Conservation (phyloP, 2,329 filamentous ascomycete species). For the Zasmidium angulare region DNA sequence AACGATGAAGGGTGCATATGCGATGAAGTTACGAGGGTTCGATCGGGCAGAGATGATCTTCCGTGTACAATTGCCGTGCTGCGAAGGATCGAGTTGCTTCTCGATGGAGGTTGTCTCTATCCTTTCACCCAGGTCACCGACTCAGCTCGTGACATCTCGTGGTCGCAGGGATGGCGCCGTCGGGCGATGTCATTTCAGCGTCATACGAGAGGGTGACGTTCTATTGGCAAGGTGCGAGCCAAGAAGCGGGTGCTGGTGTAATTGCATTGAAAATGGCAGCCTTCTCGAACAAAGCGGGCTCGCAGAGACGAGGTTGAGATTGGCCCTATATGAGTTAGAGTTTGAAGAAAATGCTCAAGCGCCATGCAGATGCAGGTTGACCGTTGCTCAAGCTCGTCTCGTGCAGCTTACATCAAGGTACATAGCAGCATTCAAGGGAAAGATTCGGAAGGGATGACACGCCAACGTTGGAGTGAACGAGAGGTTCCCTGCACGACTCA, state of each 20-base stretch:
- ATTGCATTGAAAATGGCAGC: constrained; percentile 6
- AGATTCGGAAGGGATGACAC: constrained; percentile 4
- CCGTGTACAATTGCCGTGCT: not conserved
- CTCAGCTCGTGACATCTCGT: constrained; percentile 14
- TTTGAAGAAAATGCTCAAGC: constrained; percentile 7
- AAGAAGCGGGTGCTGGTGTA: not conserved
- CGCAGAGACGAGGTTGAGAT: constrained; percentile 8
- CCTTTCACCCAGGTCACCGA: not conserved
- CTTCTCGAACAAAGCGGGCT: constrained; percentile 8
- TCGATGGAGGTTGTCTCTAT: constrained; percentile 11
- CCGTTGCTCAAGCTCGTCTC: constrained; percentile 10
- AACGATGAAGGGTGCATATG: not conserved
- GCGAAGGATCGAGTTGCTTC: not conserved
- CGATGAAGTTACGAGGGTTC: constrained; percentile 6
- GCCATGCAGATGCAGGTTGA: constrained; percentile 13
- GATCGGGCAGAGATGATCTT: constrained; percentile 3
- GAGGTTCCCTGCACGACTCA: constrained; percentile 8
- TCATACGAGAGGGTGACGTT: constrained; percentile 16
- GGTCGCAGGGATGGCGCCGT: constrained; percentile 10
- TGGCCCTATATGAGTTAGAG: constrained; percentile 14
- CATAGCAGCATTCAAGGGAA: constrained; percentile 6
- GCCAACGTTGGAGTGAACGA: not conserved
- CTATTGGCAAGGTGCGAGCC: constrained; percentile 3
- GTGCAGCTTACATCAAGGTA: constrained; percentile 14
- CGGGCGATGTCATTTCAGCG: constrained; percentile 6